Base-by-base conservation (phyloP, 2,329 filamentous ascomycete genomes). In the Neofusicoccum umdonicola region DNA sequence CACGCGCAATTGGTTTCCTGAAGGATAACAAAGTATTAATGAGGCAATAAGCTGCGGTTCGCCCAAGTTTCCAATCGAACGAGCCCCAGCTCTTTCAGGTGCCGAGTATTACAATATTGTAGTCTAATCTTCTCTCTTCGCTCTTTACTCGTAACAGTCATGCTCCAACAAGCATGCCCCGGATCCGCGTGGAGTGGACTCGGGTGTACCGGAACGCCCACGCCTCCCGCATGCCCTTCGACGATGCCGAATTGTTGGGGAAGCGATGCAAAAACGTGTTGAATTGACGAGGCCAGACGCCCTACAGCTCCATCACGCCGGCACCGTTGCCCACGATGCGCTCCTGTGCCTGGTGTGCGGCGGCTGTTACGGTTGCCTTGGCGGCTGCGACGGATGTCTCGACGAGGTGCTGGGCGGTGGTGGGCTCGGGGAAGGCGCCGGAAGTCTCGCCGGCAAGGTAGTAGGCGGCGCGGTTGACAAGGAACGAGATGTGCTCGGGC, bases 401-500 rank as follows among this genome's bases (percentile, higher is more conserved):
- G 37, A 52, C 34, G 13, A 63, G 19, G 9, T 47, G 41, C 6
- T 31, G 27, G 12, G 56, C 27, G 4, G 51, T 22, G 27, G 56
- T 37, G 8, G 42, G 5, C n/a, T 60, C 56, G 27, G 56, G 56
- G 42, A 48, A 35, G 37, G 47, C 61, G 31, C 12, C 35, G 34
- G 52, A 37, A 11, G 54, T 39, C 15, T 97, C 93, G 70, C 95
- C 95, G 69, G 89, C 89, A 78, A 92, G 91, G 83, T 99, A 99
- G 83, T 97, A 99, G 87, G 92, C 96, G 62, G 92, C 89, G 75
- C 94, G 90, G 75, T 88, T 87, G 74, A 89, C 86, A 71, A 99
- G 89, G 75, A 92, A 90, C 72, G 87, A 84, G 72, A 98, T 82
- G 81, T 98, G 94, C 73, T 96, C 90, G 11, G 95, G 95, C 17